Conservation (phyloP, 164 flowering plant species). For the Warburgia ugandensis region DNA sequence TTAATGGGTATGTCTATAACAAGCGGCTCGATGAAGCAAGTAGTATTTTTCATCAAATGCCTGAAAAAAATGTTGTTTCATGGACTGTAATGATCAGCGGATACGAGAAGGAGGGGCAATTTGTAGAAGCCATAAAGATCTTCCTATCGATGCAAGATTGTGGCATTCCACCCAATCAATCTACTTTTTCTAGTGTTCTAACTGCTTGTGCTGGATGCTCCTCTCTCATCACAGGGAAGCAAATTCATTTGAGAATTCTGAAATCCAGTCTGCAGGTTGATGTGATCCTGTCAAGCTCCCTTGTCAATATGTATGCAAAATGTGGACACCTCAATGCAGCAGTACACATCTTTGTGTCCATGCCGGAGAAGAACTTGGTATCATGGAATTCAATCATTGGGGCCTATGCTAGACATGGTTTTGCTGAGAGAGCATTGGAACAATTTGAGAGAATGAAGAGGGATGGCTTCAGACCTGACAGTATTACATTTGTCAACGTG, state of each 20-base stretch:
- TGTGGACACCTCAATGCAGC: slow-evolving; percentile 47
- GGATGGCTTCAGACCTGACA: slow-evolving; percentile 32
- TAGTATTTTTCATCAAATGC: slow-evolving; percentile 10
- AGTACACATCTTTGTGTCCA: slow-evolving; percentile 26
- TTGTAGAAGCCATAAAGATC: slow-evolving; percentile 32
- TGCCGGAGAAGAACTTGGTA: slow-evolving; percentile 29
- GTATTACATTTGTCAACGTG: slow-evolving; percentile 38
- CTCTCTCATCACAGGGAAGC: slow-evolving; percentile 38
- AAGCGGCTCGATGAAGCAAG: slow-evolving; percentile 11
- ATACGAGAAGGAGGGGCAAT: slow-evolving; percentile 29
- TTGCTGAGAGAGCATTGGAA: slow-evolving; percentile 35
- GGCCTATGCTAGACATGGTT: slow-evolving; percentile 52
- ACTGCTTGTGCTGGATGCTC: slow-evolving; percentile 48
- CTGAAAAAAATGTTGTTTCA: no score
- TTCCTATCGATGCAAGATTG: slow-evolving; percentile 33
- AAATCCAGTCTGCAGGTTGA: slow-evolving; percentile 33
- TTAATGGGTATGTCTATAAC: slow-evolving; percentile 31
- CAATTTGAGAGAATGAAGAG: slow-evolving; percentile 37
- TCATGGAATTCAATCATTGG: slow-evolving; percentile 61
- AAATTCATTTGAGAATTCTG: slow-evolving; percentile 31
- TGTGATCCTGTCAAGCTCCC: slow-evolving; percentile 33
- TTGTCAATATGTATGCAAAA: slow-evolving; percentile 49
- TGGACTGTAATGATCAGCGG: slow-evolving; percentile 68
- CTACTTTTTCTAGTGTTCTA: slow-evolving; percentile 34
- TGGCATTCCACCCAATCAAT: slow-evolving; percentile 27